Evolutionary conservation across 2,329 filamentous ascomycete genomes (phyloP).

Genomic region (Pestalotiopsis sp.): DNA sequence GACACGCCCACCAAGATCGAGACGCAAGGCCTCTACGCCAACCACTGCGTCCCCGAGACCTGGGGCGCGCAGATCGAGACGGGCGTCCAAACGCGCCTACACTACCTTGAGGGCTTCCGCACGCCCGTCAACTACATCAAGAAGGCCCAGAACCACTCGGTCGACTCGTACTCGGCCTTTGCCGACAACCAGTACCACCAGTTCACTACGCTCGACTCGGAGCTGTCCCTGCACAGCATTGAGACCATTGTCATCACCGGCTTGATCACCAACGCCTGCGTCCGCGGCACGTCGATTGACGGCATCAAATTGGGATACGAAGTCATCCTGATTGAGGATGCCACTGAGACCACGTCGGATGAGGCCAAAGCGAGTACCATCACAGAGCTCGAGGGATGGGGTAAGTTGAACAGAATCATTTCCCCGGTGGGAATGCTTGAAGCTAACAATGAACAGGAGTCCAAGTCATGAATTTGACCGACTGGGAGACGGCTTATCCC

Average conservation of each 20-base stretch:
- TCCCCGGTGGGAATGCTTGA: not conserved
- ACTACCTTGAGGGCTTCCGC: slow-evolving; percentile 20
- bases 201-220: slow-evolving; percentile 22
- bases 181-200: slow-evolving; percentile 24
- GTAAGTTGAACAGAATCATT: not conserved
- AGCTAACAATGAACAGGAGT: slow-evolving; percentile 3
- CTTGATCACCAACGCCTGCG: slow-evolving; percentile 21
- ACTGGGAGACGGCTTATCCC: slow-evolving; percentile 1
- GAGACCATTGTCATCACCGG: slow-evolving; percentile 22
- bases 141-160: slow-evolving; percentile 23
- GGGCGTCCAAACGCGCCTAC: slow-evolving; percentile 20
- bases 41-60: slow-evolving; percentile 22
- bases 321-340: slow-evolving; percentile 22
- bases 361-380: slow-evolving; percentile 21
- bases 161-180: slow-evolving; percentile 24
- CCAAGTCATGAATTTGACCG: slow-evolving; percentile 7
- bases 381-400: slow-evolving; percentile 21
- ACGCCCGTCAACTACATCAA: slow-evolving; percentile 24
- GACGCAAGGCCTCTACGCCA: slow-evolving; percentile 22
- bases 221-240: slow-evolving; percentile 20
- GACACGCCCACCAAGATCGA: slow-evolving; percentile 22
- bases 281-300: slow-evolving; percentile 22
- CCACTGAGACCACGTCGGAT: slow-evolving; percentile 18
- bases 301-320: slow-evolving; percentile 23
- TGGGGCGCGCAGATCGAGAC: slow-evolving; percentile 23